phyloP scores from a whole-genome alignment of 2,329 filamentous ascomycete species.

The Biscogniauxia mediterranea region DNA sequence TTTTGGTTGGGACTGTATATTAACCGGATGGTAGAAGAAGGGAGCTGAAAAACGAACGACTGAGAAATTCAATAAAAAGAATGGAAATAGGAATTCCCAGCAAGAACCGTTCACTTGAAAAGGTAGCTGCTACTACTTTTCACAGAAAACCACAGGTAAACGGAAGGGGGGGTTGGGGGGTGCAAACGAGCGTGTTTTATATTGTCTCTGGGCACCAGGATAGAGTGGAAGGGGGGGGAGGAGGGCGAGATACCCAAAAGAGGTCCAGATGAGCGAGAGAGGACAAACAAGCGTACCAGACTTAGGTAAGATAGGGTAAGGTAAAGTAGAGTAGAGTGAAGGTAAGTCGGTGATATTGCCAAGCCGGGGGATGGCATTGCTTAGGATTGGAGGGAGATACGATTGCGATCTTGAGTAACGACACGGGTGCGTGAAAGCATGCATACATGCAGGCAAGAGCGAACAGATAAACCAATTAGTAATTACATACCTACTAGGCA shows the following conservation, averaged over 20 bases:
- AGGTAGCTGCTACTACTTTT: no score
- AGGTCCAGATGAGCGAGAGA: background rate
- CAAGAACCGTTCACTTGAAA: no score
- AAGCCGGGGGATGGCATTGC: conserved; percentile 23
- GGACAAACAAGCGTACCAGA: background rate
- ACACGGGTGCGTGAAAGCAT: background rate
- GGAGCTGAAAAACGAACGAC: background rate
- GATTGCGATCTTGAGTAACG: conserved; percentile 20
- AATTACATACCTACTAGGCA: background rate
- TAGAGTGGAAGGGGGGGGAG: background rate
- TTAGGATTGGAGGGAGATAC: conserved; percentile 16
- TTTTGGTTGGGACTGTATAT: no score
- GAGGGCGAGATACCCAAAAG: background rate
- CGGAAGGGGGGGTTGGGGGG: background rate
- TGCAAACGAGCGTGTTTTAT: background rate
- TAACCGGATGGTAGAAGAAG: no score
- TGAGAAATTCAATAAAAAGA: background rate
- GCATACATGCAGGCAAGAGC: background rate
- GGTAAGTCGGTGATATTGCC: conserved; percentile 13
- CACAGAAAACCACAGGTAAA: background rate
- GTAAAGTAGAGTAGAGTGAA: no score
- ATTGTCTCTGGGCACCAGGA: background rate
- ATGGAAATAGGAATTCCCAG: background rate
- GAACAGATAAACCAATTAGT: background rate
- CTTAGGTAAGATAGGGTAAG: no score